A percentile compares a stretch with the other conserved stretches of the same genome.
These are phyloP conservation scores for Nephromyces sp. DNA, from an alignment of 169 alveolate genomes.

Conservation along the genomic window DNA sequence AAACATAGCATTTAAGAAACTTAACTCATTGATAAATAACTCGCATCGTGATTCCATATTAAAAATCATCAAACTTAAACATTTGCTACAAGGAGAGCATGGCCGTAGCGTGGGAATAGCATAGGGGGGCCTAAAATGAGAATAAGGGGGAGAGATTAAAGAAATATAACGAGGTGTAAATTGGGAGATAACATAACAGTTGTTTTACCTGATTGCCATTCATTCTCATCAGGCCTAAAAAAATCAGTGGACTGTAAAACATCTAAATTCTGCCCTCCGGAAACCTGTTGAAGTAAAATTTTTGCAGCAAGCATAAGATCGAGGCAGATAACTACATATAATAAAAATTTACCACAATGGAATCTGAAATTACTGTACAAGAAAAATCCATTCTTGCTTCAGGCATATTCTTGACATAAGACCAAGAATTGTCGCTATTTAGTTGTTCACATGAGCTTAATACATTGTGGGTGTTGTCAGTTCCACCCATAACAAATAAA, in stretches of 20 bases:
- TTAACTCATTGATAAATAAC: too few species aligned
- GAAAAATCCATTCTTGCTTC: conserved; percentile 24
- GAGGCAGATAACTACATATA: neutral
- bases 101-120: conserved; percentile 34
- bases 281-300: neutral
- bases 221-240: conserved; percentile 19
- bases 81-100: conserved; percentile 3
- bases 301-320: neutral
- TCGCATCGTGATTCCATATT: too few species aligned
- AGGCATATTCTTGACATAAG: conserved; percentile 3
- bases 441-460: conserved; percentile 1
- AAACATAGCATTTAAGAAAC: too few species aligned
- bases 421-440: conserved; percentile 9
- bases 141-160: neutral
- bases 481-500: conserved; percentile 64
- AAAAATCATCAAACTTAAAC: neutral
- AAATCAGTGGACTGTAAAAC: conserved; percentile 16
- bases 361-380: conserved; percentile 6
- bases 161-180: neutral
- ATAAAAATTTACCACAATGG: neutral
- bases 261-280: conserved; percentile 16
- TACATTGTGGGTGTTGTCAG: conserved; percentile 54
- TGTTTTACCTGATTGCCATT: conserved; percentile 12
- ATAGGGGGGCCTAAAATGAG: conserved; percentile 21
- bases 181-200: neutral